Conservation (phyloP, 306 rosid species). For the Cicer pinnatifidum region DNA sequence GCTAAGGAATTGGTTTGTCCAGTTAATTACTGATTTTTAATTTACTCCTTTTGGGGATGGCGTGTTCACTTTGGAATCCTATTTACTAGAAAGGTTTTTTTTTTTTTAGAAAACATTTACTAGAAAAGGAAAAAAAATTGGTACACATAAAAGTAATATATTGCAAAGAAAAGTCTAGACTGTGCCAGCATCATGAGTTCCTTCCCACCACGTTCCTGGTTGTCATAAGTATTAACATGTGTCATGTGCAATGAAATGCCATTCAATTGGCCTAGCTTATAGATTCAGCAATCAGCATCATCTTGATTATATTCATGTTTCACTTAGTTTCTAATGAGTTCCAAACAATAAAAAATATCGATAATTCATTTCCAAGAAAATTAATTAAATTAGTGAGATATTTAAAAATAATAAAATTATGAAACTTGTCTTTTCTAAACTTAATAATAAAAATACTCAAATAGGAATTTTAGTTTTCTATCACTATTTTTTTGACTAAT, state of each 20-base stretch:
- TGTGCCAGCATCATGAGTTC: background rate
- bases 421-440: background rate
- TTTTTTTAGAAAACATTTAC: too few species aligned
- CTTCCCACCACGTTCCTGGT: background rate
- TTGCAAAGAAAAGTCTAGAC: background rate
- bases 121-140: too few species aligned
- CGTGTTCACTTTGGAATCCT: background rate
- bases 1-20: background rate
- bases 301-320: background rate
- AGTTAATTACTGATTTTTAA: background rate
- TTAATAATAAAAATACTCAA: background rate
- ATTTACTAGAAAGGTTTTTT: background rate
- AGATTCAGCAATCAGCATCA: background rate
- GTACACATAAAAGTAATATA: background rate
- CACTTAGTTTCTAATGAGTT: background rate
- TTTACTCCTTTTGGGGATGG: background rate
- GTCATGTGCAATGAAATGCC: background rate
- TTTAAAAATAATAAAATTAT: background rate
- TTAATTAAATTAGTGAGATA: background rate
- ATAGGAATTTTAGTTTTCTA: background rate
- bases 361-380: background rate
- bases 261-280: background rate
- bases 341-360: background rate
- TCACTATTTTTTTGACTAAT: background rate
- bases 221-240: background rate